phyloP scores from a whole-genome alignment of 208 protist genomes.

The Entamoeba invadens region DNA sequence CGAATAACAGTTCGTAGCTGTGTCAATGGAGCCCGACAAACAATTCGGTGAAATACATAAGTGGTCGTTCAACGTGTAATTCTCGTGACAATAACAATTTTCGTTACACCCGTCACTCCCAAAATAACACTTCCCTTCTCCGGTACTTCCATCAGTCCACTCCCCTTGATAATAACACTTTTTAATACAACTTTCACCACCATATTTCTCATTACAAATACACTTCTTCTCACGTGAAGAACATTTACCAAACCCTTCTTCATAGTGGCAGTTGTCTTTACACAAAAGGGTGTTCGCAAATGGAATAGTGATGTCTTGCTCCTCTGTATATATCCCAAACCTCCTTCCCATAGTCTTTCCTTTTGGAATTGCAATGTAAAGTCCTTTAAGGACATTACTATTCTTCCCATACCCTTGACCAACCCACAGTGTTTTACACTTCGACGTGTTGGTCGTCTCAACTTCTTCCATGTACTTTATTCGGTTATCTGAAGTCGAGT shows the following conservation, averaged over 20 bases:
- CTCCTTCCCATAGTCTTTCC: too few species aligned
- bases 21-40: not conserved
- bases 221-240: not conserved
- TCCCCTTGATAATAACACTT: not conserved
- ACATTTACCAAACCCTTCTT: not conserved
- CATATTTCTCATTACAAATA: not conserved
- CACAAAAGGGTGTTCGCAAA: too few species aligned
- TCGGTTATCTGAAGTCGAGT: not conserved
- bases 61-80: not conserved
- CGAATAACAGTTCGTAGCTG: not conserved
- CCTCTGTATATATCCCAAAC: too few species aligned
- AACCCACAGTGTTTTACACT: not conserved
- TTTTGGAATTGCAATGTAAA: too few species aligned
- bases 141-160: not conserved
- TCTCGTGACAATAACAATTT: not conserved
- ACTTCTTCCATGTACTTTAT: not conserved
- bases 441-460: not conserved
- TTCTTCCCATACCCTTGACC: not conserved
- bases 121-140: not conserved
- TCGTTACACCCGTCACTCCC: not conserved
- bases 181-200: not conserved
- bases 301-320: too few species aligned
- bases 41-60: not conserved
- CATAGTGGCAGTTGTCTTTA: not conserved
- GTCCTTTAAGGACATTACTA: too few species aligned